Conservation (phyloP, 2,329 filamentous ascomycete species). For the Dothistroma pini region DNA sequence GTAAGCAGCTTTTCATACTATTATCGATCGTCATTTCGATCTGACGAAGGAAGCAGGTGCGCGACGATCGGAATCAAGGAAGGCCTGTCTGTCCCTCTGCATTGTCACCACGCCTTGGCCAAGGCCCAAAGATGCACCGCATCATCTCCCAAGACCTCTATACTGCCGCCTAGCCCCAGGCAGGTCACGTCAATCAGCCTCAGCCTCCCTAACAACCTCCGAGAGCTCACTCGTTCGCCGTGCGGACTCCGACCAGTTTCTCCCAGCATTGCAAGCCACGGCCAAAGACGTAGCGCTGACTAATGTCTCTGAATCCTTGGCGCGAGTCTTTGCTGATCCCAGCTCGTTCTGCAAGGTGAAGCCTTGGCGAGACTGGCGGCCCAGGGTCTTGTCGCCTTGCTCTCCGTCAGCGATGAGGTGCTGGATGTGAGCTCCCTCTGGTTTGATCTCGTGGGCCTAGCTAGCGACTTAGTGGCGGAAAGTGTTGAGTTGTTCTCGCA, state of each 20-base stretch:
- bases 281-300: not conserved
- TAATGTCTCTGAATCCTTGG: not conserved
- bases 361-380: not conserved
- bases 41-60: not conserved
- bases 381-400: not conserved
- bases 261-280: not conserved
- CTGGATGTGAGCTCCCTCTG: not conserved
- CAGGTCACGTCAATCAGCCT: not conserved
- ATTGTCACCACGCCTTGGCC: not conserved
- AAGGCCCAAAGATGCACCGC: not conserved
- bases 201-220: not conserved
- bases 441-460: not conserved
- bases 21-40: not conserved
- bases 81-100: not conserved
- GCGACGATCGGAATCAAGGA: not conserved
- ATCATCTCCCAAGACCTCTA: not conserved
- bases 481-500: not conserved
- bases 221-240: not conserved
- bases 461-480: not conserved
- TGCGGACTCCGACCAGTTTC: not conserved
- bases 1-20: not conserved
- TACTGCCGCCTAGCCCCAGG: not conserved
- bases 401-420: not conserved
- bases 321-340: not conserved
- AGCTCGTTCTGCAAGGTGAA: not conserved